Evolutionary conservation across 352 stramenopile species (phyloP).

Genomic region (Phytophthora pseudosyringae): DNA sequence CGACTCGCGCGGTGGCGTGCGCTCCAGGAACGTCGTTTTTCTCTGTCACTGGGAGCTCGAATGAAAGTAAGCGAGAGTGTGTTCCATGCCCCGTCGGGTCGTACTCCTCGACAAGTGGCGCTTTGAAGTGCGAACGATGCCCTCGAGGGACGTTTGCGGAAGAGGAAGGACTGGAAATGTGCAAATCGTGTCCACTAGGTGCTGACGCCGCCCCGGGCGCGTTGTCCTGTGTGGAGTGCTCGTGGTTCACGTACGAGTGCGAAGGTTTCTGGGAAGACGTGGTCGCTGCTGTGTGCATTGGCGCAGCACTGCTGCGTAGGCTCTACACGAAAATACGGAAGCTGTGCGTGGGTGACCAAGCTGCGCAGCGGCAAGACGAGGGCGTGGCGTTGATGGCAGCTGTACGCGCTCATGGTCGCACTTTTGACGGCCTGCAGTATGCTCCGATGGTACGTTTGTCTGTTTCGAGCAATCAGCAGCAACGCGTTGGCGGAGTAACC

Average conservation of each 20-base stretch:
- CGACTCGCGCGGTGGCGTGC: slow-evolving; percentile 43
- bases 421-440: slow-evolving; percentile 40
- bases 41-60: neutral
- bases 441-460: slow-evolving; percentile 47
- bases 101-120: slow-evolving; percentile 35
- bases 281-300: slow-evolving; percentile 32
- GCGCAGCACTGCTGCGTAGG: slow-evolving; percentile 18
- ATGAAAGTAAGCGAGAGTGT: slow-evolving; percentile 23
- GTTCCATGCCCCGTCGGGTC: slow-evolving; percentile 44
- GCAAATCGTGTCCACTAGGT: slow-evolving; percentile 44
- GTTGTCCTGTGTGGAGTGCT: slow-evolving; percentile 49
- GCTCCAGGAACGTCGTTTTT: slow-evolving; percentile 44
- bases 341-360: slow-evolving; percentile 37
- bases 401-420: slow-evolving; percentile 58
- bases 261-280: slow-evolving; percentile 68
- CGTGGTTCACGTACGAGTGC: slow-evolving; percentile 59
- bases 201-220: slow-evolving; percentile 43
- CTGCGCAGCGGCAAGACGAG: slow-evolving; percentile 46
- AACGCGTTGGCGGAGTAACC: neutral
- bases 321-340: slow-evolving; percentile 42
- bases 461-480: neutral
- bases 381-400: slow-evolving; percentile 51
- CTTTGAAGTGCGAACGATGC: slow-evolving; percentile 46
- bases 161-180: slow-evolving; percentile 44
- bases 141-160: slow-evolving; percentile 45